Conservation (phyloP, 306 rosid species). For the Acacia melanoxylon region DNA sequence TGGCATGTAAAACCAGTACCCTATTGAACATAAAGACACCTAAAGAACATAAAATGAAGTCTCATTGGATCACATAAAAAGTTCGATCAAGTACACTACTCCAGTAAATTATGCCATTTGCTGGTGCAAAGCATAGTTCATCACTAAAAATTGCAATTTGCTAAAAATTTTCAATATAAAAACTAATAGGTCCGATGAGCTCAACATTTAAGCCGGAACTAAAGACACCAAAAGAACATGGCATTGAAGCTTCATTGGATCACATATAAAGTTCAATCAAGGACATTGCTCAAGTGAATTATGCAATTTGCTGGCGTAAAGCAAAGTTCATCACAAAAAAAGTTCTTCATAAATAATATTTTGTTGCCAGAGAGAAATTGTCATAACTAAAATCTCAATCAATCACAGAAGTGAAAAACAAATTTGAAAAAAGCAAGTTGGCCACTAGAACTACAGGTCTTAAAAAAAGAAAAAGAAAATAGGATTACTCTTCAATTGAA, state of each 20-base stretch:
- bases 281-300: not conserved
- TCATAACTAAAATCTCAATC: not conserved
- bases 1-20: not conserved
- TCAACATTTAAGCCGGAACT: not conserved
- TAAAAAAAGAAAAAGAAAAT: too few relatives aligned
- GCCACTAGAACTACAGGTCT: too few relatives aligned
- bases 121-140: not conserved
- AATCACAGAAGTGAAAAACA: not conserved
- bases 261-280: not conserved
- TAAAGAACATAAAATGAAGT: conserved; percentile 27
- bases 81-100: not conserved
- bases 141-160: not conserved
- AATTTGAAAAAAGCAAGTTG: too few relatives aligned
- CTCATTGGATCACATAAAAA: not conserved
- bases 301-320: not conserved
- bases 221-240: conserved; percentile 26
- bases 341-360: not conserved
- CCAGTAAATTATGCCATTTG: not conserved
- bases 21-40: conserved; percentile 21
- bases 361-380: not conserved
- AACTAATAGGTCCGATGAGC: conserved; percentile 23
- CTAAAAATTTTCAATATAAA: conserved; percentile 16
- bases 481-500: too few relatives aligned
- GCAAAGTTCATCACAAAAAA: conserved; percentile 1
- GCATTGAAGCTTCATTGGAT: conserved; percentile 17